These are phyloP conservation scores for Globisporangium recalcitrans DNA, from an alignment of 352 stramenopile species.

Conservation along the genomic window DNA sequence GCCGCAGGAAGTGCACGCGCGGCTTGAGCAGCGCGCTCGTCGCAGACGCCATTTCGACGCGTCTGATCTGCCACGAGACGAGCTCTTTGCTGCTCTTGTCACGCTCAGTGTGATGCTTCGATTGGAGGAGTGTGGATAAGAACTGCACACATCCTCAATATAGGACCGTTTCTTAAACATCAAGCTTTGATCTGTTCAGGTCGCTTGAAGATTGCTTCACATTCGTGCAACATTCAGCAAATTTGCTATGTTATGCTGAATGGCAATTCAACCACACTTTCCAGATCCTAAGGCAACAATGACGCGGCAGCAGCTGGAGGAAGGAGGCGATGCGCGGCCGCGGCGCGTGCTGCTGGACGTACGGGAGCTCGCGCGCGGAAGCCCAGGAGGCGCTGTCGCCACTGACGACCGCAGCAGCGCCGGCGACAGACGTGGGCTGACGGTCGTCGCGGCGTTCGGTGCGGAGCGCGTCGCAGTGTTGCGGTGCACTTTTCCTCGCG, in stretches of 20 bases:
- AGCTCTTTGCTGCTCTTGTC: constrained; percentile 1
- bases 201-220: too few relatives aligned
- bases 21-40: constrained; percentile 32
- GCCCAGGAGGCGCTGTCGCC: background rate
- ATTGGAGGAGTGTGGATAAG: too few relatives aligned
- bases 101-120: too few relatives aligned
- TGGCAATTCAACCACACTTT: background rate
- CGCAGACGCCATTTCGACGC: background rate
- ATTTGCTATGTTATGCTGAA: too few relatives aligned
- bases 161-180: too few relatives aligned
- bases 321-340: background rate
- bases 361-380: constrained; percentile 25
- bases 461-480: constrained; percentile 28
- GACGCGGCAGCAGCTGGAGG: constrained; percentile 14
- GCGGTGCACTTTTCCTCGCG: background rate
- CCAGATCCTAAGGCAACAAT: constrained; percentile 10
- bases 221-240: too few relatives aligned
- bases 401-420: background rate
- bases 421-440: constrained; percentile 9
- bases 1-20: constrained; percentile 60
- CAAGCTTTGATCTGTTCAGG: too few relatives aligned
- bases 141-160: too few relatives aligned
- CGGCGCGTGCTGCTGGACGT: constrained; percentile 28
- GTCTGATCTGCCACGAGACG: background rate
- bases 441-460: constrained; percentile 18